A percentile compares a stretch with the other conserved stretches of the same genome.
Evolutionary conservation across 495 filamentous ascomycete species (phyloP).

Genomic region (Podospora pseudoanserina): DNA sequence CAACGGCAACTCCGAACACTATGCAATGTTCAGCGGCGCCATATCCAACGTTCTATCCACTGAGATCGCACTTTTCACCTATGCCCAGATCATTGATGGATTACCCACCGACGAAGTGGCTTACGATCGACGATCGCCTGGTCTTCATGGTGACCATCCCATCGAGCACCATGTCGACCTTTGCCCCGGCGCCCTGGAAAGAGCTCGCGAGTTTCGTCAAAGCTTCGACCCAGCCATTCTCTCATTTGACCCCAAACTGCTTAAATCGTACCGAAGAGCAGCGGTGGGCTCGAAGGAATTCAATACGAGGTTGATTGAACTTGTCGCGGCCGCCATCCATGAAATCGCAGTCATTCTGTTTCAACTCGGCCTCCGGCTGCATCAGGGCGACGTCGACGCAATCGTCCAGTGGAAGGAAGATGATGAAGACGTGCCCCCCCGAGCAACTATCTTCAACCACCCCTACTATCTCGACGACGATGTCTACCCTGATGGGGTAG

Average conservation of each 20-base stretch:
- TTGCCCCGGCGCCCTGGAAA: conserved; percentile 20
- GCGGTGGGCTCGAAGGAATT: conserved; percentile 20
- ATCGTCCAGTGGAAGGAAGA: conserved; percentile 13
- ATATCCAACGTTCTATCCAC: conserved; percentile 21
- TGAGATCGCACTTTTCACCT: conserved; percentile 29
- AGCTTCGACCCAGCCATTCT: conserved; percentile 19
- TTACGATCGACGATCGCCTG: conserved; percentile 11
- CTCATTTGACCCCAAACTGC: conserved; percentile 18
- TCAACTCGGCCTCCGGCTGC: conserved; percentile 15
- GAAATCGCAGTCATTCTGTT: conserved; percentile 28
- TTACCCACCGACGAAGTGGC: conserved; percentile 25
- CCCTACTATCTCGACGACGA: conserved; percentile 20
- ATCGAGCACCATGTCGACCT: conserved; percentile 21
- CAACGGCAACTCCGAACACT: conserved; percentile 8
- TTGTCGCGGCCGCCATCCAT: conserved; percentile 29
- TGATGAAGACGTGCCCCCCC: background rate
- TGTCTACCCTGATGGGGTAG: conserved; percentile 31
- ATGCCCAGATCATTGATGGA: conserved; percentile 35
- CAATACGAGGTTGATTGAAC: conserved; percentile 26
- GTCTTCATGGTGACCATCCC: conserved; percentile 14
- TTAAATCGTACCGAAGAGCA: conserved; percentile 20
- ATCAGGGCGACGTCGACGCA: conserved; percentile 17
- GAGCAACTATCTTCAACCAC: conserved; percentile 28
- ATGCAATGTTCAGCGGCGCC: conserved; percentile 14
- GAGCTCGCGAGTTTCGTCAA: conserved; percentile 13